Conservation (phyloP, 1,284 basidiomycete species). For the Ustilago lituana region DNA sequence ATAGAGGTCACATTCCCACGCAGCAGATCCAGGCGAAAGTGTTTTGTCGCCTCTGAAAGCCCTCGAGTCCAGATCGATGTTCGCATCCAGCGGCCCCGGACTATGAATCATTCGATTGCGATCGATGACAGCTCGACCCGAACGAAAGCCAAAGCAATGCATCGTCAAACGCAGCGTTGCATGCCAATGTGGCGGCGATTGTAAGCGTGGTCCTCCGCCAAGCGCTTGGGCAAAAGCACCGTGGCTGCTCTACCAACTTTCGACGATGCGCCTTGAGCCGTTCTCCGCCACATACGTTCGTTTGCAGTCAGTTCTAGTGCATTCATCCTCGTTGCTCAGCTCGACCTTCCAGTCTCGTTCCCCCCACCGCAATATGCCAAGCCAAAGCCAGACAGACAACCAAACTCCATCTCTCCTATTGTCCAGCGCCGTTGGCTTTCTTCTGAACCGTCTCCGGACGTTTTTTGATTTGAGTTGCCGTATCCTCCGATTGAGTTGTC, state of each 20-base stretch:
- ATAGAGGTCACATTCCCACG: no score
- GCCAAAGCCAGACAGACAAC: background rate
- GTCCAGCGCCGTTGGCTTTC: no score
- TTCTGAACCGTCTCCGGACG: no score
- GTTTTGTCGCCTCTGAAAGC: no score
- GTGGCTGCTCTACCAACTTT: conserved; percentile 36
- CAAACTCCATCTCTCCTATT: conserved; percentile 8
- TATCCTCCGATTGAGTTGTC: conserved; percentile 7
- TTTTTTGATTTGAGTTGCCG: background rate
- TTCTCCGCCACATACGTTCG: background rate
- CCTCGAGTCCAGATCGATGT: conserved; percentile 13
- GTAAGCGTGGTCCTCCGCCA: conserved; percentile 9
- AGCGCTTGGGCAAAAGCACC: conserved; percentile 12
- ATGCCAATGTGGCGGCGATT: no score
- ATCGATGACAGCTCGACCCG: conserved; percentile 7
- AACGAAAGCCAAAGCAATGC: background rate
- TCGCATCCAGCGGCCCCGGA: conserved; percentile 3
- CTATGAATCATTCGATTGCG: background rate
- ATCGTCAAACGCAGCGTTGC: no score
- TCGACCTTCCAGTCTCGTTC: no score
- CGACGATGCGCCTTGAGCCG: background rate
- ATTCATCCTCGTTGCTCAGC: no score
- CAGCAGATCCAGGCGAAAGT: background rate
- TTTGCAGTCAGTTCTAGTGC: no score
- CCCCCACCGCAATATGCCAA: conserved; percentile 29